Conservation (phyloP, 805 yeast species). For the Geotrichum ghanense region DNA sequence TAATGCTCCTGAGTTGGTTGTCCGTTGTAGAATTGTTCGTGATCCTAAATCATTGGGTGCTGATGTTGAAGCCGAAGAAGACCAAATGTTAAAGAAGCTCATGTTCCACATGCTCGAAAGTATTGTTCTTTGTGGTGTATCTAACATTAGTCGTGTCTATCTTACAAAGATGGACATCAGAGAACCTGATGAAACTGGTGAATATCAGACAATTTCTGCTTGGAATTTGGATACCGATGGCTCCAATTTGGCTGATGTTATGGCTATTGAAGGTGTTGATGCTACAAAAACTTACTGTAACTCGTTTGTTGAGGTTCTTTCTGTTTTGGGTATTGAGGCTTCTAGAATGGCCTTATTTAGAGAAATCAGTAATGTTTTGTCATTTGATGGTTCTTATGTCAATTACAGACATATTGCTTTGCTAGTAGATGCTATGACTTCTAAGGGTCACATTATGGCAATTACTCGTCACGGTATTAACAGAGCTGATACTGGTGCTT, state of each 20-base stretch:
- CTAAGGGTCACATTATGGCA: conserved; percentile 96
- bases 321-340: conserved; percentile 96
- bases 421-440: conserved; percentile 96
- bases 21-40: conserved; percentile 97
- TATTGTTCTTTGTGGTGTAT: conserved; percentile 90
- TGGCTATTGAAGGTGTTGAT: conserved; percentile 92
- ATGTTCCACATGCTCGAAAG: conserved; percentile 95
- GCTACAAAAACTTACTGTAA: conserved; percentile 84
- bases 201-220: conserved; percentile 77
- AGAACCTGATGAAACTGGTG: conserved; percentile 62
- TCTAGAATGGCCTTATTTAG: conserved; percentile 88
- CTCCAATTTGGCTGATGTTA: conserved; percentile 87
- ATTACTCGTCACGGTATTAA: conserved; percentile 99
- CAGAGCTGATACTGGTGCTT: conserved; percentile 96
- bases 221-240: conserved; percentile 99
- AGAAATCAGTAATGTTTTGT: conserved; percentile 94
- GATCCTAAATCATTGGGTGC: conserved; percentile 90
- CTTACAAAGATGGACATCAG: conserved; percentile 34
- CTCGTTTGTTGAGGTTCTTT: conserved; percentile 89
- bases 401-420: conserved; percentile 97
- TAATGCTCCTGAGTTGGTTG: conserved; percentile 89
- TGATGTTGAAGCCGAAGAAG: conserved; percentile 93
- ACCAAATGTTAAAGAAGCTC: conserved; percentile 86
- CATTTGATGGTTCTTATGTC: conserved; percentile 98
- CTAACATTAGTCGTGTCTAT: conserved; percentile 81